phyloP scores from a whole-genome alignment of 352 stramenopile genomes.

The Pythium oligandrum region DNA sequence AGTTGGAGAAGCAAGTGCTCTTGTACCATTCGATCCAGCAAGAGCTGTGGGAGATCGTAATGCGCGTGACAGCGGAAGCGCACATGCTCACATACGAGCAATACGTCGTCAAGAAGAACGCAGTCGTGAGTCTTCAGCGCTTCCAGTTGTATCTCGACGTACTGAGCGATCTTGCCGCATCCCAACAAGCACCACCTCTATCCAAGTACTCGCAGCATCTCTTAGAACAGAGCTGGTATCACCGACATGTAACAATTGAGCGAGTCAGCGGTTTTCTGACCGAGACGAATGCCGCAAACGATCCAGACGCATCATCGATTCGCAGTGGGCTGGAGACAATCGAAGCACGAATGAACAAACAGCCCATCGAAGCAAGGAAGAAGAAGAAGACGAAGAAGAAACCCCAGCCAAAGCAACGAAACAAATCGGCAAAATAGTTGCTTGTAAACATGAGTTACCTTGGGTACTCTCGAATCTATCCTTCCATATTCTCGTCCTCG shows the following conservation, averaged over 20 bases:
- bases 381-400: conserved; percentile 12
- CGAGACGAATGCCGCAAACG: neutral
- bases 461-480: neutral
- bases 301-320: conserved; percentile 1
- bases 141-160: conserved; percentile 21
- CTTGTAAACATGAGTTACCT: too few relatives aligned
- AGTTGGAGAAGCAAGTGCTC: conserved; percentile 29
- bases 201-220: too few relatives aligned
- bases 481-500: conserved; percentile 42
- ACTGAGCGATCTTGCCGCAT: conserved; percentile 11
- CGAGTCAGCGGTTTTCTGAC: conserved; percentile 1
- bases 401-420: neutral
- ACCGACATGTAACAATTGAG: neutral
- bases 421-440: too few relatives aligned
- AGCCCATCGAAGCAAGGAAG: neutral
- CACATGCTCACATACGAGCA: conserved; percentile 34
- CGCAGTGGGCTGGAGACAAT: conserved; percentile 3
- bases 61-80: conserved; percentile 16
- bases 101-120: conserved; percentile 50
- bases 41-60: conserved; percentile 10
- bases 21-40: conserved; percentile 20
- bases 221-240: too few relatives aligned
- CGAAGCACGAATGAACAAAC: neutral
- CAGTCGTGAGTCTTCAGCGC: conserved; percentile 37
- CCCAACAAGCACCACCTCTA: too few relatives aligned